phyloP scores from a whole-genome alignment of 495 filamentous ascomycete genomes.

The Trichoderma erinaceum region DNA sequence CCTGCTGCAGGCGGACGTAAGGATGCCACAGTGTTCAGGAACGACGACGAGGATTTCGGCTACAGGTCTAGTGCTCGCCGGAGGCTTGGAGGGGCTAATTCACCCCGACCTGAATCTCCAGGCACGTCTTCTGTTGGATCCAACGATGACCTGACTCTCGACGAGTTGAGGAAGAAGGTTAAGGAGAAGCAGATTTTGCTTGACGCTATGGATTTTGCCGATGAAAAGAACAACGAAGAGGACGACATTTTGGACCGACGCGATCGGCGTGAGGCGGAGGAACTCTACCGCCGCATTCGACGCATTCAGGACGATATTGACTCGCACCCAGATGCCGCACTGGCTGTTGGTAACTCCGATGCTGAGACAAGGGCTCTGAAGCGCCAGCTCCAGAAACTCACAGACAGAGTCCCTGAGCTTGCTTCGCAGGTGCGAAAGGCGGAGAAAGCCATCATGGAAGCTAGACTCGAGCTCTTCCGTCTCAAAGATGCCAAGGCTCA shows the following conservation, averaged over 20 bases:
- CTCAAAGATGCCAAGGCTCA: conserved; percentile 88
- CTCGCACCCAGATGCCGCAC: conserved; percentile 71
- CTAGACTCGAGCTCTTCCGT: conserved; percentile 89
- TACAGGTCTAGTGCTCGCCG: conserved; percentile 93
- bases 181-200: conserved; percentile 91
- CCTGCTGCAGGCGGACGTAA: conserved; percentile 55
- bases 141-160: conserved; percentile 74
- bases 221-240: conserved; percentile 82
- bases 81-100: conserved; percentile 62
- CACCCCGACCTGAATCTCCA: conserved; percentile 69
- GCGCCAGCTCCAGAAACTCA: conserved; percentile 79
- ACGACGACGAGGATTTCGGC: conserved; percentile 83
- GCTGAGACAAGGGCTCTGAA: conserved; percentile 80
- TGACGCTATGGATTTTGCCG: conserved; percentile 96
- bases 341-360: conserved; percentile 69
- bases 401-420: conserved; percentile 84
- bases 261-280: conserved; percentile 88
- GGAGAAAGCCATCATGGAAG: conserved; percentile 88
- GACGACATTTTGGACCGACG: conserved; percentile 87
- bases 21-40: conserved; percentile 94
- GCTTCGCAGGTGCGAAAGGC: conserved; percentile 86
- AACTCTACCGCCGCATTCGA: conserved; percentile 85
- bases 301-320: conserved; percentile 98
- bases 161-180: conserved; percentile 88
- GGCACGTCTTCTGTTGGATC: conserved; percentile 51